Percentiles rank a stretch among this genome's conserved stretches.
Evolutionary conservation across 2,329 filamentous ascomycete species (phyloP).

Genomic region (Colletotrichum coccodes): DNA sequence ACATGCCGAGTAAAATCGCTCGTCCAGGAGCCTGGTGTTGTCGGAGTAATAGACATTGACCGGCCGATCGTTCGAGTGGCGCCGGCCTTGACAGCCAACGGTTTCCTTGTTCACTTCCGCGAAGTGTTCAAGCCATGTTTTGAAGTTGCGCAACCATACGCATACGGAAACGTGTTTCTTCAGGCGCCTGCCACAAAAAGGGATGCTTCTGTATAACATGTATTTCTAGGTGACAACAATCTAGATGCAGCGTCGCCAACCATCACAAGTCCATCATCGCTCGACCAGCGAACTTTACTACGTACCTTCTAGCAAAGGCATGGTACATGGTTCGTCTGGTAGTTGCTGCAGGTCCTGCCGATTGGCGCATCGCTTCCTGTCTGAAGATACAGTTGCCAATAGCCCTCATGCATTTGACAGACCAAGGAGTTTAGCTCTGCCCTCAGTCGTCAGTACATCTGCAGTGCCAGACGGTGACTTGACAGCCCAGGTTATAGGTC

Average conservation of each 20-base stretch:
- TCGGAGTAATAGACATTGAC: not conserved
- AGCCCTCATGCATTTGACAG: slow-evolving; percentile 53
- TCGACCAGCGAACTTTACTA: not conserved
- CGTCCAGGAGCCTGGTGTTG: not conserved
- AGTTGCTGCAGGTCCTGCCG: slow-evolving; percentile 62
- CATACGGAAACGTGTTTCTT: not conserved
- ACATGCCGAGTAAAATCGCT: not conserved
- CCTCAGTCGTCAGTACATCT: slow-evolving; percentile 33
- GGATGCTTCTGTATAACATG: not conserved
- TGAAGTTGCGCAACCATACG: slow-evolving; percentile 1
- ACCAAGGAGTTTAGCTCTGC: slow-evolving; percentile 62
- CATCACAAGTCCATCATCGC: not conserved
- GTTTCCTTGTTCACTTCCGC: slow-evolving; percentile 13
- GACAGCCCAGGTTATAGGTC: not conserved
- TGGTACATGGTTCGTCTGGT: slow-evolving; percentile 64
- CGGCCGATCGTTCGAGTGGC: not conserved
- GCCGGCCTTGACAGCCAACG: slow-evolving; percentile 6
- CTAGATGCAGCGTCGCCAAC: slow-evolving; percentile 25
- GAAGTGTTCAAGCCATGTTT: slow-evolving; percentile 1
- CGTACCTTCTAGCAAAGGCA: slow-evolving; percentile 53
- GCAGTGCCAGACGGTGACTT: not conserved
- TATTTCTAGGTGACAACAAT: not conserved
- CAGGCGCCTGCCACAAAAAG: not conserved
- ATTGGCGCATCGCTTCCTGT: slow-evolving; percentile 60
- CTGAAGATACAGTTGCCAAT: slow-evolving; percentile 63